A percentile compares a stretch with the other conserved stretches of the same genome.
Conservation (phyloP, 805 yeast genomes). For the Saccharomycopsis babjevae region DNA sequence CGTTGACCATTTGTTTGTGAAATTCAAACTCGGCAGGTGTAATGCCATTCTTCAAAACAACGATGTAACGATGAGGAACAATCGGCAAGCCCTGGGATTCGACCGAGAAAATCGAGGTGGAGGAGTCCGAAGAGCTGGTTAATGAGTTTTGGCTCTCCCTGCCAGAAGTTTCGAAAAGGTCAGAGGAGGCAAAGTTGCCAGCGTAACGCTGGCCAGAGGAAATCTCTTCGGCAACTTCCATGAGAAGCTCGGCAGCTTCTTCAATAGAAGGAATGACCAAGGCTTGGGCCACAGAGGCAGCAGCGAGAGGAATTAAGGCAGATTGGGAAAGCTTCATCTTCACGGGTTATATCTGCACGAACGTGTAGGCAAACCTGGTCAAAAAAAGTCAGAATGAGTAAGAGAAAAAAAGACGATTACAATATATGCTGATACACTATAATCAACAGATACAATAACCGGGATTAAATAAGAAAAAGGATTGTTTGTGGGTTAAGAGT, state of each 20-base stretch:
- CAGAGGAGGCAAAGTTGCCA: not conserved
- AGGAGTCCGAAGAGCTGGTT: slow-evolving; percentile 17
- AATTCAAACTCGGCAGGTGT: slow-evolving; percentile 41
- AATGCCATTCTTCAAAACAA: slow-evolving; percentile 67
- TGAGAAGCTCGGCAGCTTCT: slow-evolving; percentile 20
- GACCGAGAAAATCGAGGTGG: slow-evolving; percentile 42
- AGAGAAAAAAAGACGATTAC: not conserved
- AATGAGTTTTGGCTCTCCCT: not conserved
- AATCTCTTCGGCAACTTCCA: slow-evolving; percentile 10
- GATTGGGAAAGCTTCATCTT: slow-evolving; percentile 21
- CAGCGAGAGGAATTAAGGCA: slow-evolving; percentile 27
- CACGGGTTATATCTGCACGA: not conserved
- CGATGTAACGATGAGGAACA: slow-evolving; percentile 70
- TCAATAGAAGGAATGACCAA: slow-evolving; percentile 52
- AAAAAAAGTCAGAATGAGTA: not conserved
- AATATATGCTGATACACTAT: no score
- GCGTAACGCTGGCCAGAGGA: not conserved
- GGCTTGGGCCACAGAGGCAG: slow-evolving; percentile 35
- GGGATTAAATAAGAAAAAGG: not conserved
- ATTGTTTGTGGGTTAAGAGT: not conserved
- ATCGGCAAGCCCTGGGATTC: slow-evolving; percentile 34
- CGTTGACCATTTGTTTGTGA: slow-evolving; percentile 60
- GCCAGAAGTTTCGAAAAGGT: not conserved
- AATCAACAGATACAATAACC: no score
- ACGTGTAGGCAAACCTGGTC: not conserved